These are phyloP conservation scores for Ophiostoma populinum DNA, from an alignment of 2,329 filamentous ascomycete species.

Conservation along the genomic window DNA sequence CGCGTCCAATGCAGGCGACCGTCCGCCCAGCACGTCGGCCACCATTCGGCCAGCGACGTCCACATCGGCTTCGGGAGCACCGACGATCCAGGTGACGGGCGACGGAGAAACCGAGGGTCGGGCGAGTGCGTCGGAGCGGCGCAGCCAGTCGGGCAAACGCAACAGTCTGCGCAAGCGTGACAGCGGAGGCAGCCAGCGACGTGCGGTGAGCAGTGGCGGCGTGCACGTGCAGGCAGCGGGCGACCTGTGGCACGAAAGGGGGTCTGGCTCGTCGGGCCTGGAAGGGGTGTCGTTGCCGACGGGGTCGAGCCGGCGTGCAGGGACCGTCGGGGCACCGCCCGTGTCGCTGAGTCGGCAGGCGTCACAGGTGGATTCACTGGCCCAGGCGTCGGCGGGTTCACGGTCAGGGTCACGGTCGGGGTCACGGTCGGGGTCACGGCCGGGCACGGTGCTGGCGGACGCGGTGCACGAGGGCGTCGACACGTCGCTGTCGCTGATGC, in stretches of 20 bases:
- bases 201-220: slow-evolving; percentile 26
- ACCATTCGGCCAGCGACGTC: slow-evolving; percentile 18
- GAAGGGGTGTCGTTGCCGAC: slow-evolving; percentile 27
- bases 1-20: slow-evolving; percentile 15
- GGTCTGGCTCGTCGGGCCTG: slow-evolving; percentile 21
- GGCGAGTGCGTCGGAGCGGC: slow-evolving; percentile 13
- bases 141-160: slow-evolving; percentile 30
- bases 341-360: slow-evolving; percentile 26
- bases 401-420: background rate
- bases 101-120: slow-evolving; percentile 20
- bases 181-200: slow-evolving; percentile 29
- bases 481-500: slow-evolving; percentile 29
- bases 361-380: slow-evolving; percentile 28
- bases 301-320: slow-evolving; percentile 21
- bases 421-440: slow-evolving; percentile 21
- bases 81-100: slow-evolving; percentile 59
- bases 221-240: too few relatives aligned
- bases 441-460: slow-evolving; percentile 13
- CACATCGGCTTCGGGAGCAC: slow-evolving; percentile 22
- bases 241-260: too few relatives aligned
- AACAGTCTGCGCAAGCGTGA: slow-evolving; percentile 37
- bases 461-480: slow-evolving; percentile 21
- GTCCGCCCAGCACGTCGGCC: slow-evolving; percentile 14
- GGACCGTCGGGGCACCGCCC: slow-evolving; percentile 8
- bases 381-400: slow-evolving; percentile 15